Evolutionary conservation across 2,329 filamentous ascomycete species (phyloP).

Genomic region (Scedosporium apiospermum): DNA sequence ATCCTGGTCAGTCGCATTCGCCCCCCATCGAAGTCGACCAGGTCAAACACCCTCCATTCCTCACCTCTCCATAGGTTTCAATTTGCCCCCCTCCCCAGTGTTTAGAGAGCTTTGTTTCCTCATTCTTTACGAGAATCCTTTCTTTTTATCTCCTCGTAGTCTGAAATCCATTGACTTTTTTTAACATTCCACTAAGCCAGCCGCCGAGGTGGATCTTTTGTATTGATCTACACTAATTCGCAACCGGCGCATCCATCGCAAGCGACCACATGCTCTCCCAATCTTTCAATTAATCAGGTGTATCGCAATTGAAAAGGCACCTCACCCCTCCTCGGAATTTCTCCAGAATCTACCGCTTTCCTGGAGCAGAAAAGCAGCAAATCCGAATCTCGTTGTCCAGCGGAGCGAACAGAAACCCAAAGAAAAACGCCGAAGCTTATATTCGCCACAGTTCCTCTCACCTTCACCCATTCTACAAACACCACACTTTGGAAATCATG

Average conservation of each 20-base stretch:
- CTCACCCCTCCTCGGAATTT: no score
- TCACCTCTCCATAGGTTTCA: no score
- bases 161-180: constrained; percentile 3
- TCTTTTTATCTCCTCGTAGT: no score
- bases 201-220: background rate
- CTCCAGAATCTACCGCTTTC: no score
- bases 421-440: background rate
- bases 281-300: background rate
- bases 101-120: no score
- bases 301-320: no score
- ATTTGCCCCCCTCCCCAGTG: no score
- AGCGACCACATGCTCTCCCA: constrained; percentile 1
- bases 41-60: no score
- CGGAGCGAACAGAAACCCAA: background rate
- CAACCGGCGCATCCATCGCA: no score
- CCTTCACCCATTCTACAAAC: background rate
- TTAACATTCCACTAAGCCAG: background rate
- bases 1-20: background rate
- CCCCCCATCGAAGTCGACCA: background rate
- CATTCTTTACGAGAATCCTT: no score
- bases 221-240: background rate
- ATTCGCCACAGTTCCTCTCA: background rate
- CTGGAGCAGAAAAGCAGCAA: no score
- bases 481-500: constrained; percentile 24
- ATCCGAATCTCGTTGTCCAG: background rate